phyloP scores from a whole-genome alignment of 176 grass and related monocot species.

The Oryza brachyantha region DNA sequence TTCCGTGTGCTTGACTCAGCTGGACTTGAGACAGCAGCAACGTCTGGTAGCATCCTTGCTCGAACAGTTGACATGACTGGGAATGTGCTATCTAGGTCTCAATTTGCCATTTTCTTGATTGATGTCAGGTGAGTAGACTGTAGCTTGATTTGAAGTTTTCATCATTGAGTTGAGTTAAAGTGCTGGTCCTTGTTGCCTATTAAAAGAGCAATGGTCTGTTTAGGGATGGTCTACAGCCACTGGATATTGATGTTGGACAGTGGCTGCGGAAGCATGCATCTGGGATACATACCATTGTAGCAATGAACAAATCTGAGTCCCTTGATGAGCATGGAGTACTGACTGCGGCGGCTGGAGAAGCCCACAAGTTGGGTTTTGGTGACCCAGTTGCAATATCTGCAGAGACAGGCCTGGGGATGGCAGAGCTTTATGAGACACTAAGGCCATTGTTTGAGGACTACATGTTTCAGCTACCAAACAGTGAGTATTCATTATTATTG shows the following conservation, averaged over 20 bases:
- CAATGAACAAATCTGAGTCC: constrained; percentile 94
- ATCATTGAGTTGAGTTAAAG: not conserved
- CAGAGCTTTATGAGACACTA: constrained; percentile 86
- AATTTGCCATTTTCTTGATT: constrained; percentile 94
- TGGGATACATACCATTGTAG: constrained; percentile 69
- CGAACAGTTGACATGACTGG: constrained; percentile 83
- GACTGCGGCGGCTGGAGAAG: constrained; percentile 75
- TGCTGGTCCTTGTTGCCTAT: not conserved
- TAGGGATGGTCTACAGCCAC: constrained; percentile 86
- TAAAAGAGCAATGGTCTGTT: constrained; percentile 28
- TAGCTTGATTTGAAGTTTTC: constrained; percentile 17
- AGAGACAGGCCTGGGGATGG: constrained; percentile 94
- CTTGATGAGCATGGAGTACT: constrained; percentile 80
- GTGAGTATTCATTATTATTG: constrained; percentile 32
- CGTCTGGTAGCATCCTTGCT: constrained; percentile 84
- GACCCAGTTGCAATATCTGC: constrained; percentile 98
- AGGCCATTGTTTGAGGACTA: constrained; percentile 80
- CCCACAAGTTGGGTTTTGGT: constrained; percentile 89
- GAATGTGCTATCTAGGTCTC: constrained; percentile 73
- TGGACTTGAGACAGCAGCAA: constrained; percentile 85
- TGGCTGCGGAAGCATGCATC: constrained; percentile 81
- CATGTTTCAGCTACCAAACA: constrained; percentile 59
- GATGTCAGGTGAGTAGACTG: constrained; percentile 71
- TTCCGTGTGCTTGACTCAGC: constrained; percentile 91
- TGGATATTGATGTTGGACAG: constrained; percentile 88